These are phyloP conservation scores for Peronosclerospora sorghi DNA, from an alignment of 352 stramenopile genomes.

Conservation along the genomic window DNA sequence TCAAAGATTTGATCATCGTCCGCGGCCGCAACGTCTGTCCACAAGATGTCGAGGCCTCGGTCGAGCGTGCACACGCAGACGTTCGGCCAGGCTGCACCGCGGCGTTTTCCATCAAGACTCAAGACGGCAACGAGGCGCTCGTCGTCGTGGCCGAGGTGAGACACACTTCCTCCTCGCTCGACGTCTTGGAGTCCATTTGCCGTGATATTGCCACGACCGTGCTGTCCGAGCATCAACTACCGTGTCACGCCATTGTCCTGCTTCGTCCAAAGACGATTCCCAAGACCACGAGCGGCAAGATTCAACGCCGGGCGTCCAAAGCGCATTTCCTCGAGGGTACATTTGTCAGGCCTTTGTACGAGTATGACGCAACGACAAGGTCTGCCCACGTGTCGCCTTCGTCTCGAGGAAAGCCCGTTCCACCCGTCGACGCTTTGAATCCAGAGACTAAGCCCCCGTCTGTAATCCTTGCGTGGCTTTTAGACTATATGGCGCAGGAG, in stretches of 20 bases:
- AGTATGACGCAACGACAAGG: slow-evolving; percentile 33
- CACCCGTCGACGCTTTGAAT: slow-evolving; percentile 11
- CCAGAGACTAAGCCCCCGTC: slow-evolving; percentile 40
- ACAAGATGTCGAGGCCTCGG: slow-evolving; percentile 65
- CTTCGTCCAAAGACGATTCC: slow-evolving; percentile 57
- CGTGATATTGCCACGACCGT: slow-evolving; percentile 54
- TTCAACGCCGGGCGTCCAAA: slow-evolving; percentile 63
- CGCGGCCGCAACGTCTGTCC: slow-evolving; percentile 66
- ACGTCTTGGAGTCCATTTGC: slow-evolving; percentile 36
- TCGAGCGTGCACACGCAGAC: slow-evolving; percentile 50
- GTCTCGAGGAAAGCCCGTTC: slow-evolving; percentile 4
- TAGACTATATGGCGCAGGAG: slow-evolving; percentile 54
- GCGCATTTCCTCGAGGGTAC: slow-evolving; percentile 34
- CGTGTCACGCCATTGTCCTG: slow-evolving; percentile 63
- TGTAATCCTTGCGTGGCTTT: slow-evolving; percentile 63
- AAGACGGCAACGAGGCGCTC: slow-evolving; percentile 60
- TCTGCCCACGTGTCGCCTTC: slow-evolving; percentile 2
- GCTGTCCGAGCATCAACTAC: slow-evolving; percentile 57
- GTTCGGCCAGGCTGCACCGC: slow-evolving; percentile 64
- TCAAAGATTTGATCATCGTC: slow-evolving; percentile 83
- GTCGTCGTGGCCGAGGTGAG: slow-evolving; percentile 73
- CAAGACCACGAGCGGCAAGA: slow-evolving; percentile 82
- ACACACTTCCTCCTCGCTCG: slow-evolving; percentile 41
- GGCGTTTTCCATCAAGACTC: slow-evolving; percentile 65
- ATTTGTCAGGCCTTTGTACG: slow-evolving; percentile 39